Evolutionary conservation across 306 rosid species (phyloP), one percentile per base, ranked within the genome.

Genomic region (Inga oerstediana): DNA sequence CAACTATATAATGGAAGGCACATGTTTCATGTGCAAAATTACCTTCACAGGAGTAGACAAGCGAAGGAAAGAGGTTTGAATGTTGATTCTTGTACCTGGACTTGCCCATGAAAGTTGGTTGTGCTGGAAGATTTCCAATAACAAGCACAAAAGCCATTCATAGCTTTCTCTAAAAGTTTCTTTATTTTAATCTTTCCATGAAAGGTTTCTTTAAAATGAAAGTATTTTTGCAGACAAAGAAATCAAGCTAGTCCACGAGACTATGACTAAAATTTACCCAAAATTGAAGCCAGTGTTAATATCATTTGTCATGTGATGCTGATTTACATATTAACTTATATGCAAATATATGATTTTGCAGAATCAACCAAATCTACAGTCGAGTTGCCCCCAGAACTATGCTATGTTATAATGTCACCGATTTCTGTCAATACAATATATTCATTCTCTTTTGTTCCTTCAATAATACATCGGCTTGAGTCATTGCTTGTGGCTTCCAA

Each of bases 311-410:
- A 37, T 80, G 56, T 35, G 46, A 72, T 30, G 8, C 56, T 46
- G 19, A 71, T 65, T 51, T 86, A 54, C 86, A 80, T 51, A 44
- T 64, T 74, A 69, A 76, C 75, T 2, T 51, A 7, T 12, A 3
- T 41, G 7, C 16, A 10, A 54, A 41, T 72, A 32, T 65, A 32
- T 32, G 46, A 49, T 72, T 64, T 20, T 88, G 85, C 93, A 93
- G 98, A 88, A 78, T 77, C 88, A 20, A 83, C 84, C 61, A 85
- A 80, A 78, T 37, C 10, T 14, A 79, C 77, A 72, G 97, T 91
- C 62, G 97, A 93, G 78, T 80, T 95, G 79, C 99, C 99, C 19
- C 98, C 98, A 0, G 98, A 95, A 56, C 85, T 95, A 14, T 95
- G 99, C 74, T 62, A 13, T 75, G 78, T 95, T 14, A 73, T 93